Conservation (phyloP, 306 rosid species). For the Cucumis sativus region Cucumber_9930_V3 NC_026661.2:20921501-20922000, state of each 20-base stretch:
- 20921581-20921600: not conserved
- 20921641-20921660: conserved; percentile 55
- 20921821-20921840: conserved; percentile 18
- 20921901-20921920: not conserved
- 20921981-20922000: not conserved
- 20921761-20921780: conserved; percentile 16
- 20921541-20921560: not conserved
- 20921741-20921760: conserved; percentile 16
- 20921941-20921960: not conserved
- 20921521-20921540: not conserved
- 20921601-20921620: conserved; percentile 26
- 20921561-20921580: not conserved
- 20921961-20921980: not conserved
- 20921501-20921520: not conserved
- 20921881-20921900: conserved; percentile 27
- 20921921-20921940: not conserved
- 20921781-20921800: conserved; percentile 4
- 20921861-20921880: conserved; percentile 27
- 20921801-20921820: not conserved
- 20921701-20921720: conserved; percentile 14
- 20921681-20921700: conserved; percentile 34
- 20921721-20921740: conserved; percentile 22
- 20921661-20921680: conserved; percentile 47
- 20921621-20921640: conserved; percentile 46
- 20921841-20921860: conserved; percentile 26